Conservation (phyloP, 192 early-diverging fungal genomes). For the Backusella mclennaniae region DNA sequence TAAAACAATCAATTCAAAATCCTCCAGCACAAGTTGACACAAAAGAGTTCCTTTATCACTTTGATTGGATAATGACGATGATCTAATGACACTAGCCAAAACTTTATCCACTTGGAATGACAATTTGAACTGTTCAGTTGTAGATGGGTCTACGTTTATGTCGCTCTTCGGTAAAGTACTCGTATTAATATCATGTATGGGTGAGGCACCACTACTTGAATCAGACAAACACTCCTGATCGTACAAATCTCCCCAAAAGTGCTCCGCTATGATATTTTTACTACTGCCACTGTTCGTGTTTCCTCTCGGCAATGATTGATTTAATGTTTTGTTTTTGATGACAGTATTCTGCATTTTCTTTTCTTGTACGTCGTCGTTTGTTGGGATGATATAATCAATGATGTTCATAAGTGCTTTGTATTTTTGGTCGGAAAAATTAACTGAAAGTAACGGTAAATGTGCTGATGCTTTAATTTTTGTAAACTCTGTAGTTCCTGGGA, state of each 20-base stretch:
- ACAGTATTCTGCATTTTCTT: background rate
- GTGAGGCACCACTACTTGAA: background rate
- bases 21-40: constrained; percentile 65
- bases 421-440: constrained; percentile 81
- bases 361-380: background rate
- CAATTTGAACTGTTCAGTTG: constrained; percentile 38
- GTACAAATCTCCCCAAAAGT: background rate
- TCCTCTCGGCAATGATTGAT: background rate
- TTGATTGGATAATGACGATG: constrained; percentile 34
- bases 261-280: background rate
- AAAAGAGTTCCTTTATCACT: constrained; percentile 44
- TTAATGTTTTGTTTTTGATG: background rate
- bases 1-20: constrained; percentile 66
- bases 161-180: background rate
- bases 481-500: constrained; percentile 64
- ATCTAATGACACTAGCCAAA: constrained; percentile 58
- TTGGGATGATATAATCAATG: constrained; percentile 60
- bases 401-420: constrained; percentile 78
- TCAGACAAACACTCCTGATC: background rate
- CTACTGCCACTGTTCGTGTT: background rate
- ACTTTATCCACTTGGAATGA: constrained; percentile 67
- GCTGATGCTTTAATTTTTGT: constrained; percentile 67
- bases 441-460: constrained; percentile 64
- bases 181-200: background rate
- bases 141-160: background rate